Evolutionary conservation across 2,329 filamentous ascomycete species (phyloP).

Genomic region (Cladosporium sp.): DNA sequence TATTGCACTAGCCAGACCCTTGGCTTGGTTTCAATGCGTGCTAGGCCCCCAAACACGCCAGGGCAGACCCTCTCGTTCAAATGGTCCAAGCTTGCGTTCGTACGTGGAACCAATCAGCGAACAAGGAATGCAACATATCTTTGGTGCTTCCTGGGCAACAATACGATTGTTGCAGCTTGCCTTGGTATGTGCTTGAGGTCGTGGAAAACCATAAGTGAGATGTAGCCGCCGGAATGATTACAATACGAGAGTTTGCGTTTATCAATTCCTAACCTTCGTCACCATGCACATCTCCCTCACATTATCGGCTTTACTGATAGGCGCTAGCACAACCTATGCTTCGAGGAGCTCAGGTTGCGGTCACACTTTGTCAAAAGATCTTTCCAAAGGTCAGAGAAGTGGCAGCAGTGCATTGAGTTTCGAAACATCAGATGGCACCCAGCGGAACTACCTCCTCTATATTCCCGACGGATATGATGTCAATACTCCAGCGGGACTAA

Average conservation of each 20-base stretch:
- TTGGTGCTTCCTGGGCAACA: neutral
- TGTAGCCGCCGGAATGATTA: too few relatives aligned
- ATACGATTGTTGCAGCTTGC: neutral
- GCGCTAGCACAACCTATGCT: neutral
- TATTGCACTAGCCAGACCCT: neutral
- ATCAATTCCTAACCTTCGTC: neutral
- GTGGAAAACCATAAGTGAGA: too few relatives aligned
- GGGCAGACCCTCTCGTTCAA: neutral
- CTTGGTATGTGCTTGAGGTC: neutral
- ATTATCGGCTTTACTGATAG: neutral
- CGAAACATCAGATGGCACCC: constrained; percentile 16
- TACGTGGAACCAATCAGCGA: neutral
- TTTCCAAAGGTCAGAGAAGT: constrained; percentile 19
- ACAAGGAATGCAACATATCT: neutral
- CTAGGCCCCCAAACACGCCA: neutral
- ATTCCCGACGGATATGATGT: constrained; percentile 38
- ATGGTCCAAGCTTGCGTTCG: neutral
- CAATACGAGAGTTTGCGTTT: too few relatives aligned
- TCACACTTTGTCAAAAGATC: constrained; percentile 14
- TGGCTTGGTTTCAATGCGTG: neutral
- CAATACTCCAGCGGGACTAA: constrained; percentile 36
- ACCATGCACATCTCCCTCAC: neutral
- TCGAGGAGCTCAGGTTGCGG: constrained; percentile 19
- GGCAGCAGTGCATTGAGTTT: constrained; percentile 20
- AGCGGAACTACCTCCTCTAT: constrained; percentile 36